Percentiles rank a stretch among this genome's conserved stretches.
Conservation (phyloP, 2,329 filamentous ascomycete genomes). For the Sphaerulina populicola region DNA sequence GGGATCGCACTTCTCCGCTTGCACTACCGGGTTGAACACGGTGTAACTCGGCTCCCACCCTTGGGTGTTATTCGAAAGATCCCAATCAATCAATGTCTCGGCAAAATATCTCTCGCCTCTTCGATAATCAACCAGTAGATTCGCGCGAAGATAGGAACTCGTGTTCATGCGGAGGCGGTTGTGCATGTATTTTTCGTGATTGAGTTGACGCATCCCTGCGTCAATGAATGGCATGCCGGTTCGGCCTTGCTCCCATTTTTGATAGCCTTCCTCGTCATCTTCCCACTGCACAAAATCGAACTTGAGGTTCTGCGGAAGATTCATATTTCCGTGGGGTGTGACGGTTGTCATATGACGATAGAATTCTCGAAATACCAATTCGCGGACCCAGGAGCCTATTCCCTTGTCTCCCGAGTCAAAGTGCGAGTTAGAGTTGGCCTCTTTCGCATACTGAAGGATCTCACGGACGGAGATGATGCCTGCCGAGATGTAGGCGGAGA, state of each 20-base stretch:
- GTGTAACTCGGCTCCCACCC: conserved; percentile 47
- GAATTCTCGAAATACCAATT: conserved; percentile 46
- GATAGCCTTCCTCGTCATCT: conserved; percentile 43
- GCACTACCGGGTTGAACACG: conserved; percentile 56
- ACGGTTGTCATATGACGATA: conserved; percentile 43
- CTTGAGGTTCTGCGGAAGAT: conserved; percentile 45
- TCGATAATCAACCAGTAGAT: conserved; percentile 45
- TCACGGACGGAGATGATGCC: conserved; percentile 42
- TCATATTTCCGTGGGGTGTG: conserved; percentile 45
- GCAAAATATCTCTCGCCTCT: conserved; percentile 46
- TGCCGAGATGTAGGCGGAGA: conserved; percentile 41
- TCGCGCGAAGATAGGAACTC: conserved; percentile 41
- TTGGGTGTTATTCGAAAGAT: conserved; percentile 46
- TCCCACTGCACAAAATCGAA: conserved; percentile 47
- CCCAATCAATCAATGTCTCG: conserved; percentile 43
- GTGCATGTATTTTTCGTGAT: conserved; percentile 45
- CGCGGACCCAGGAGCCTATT: conserved; percentile 42
- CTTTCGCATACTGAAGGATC: conserved; percentile 36
- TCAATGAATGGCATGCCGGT: conserved; percentile 46
- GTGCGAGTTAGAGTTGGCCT: conserved; percentile 39
- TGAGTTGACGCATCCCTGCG: conserved; percentile 46
- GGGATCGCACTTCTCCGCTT: conserved; percentile 75
- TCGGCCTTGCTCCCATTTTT: conserved; percentile 42
- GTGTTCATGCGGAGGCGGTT: conserved; percentile 47
- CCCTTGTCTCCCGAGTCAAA: conserved; percentile 36